A percentile compares a stretch with the other conserved stretches of the same genome.
phyloP scores from a whole-genome alignment of 192 early-diverging fungal species.

The Cladochytrium replicatum region DNA sequence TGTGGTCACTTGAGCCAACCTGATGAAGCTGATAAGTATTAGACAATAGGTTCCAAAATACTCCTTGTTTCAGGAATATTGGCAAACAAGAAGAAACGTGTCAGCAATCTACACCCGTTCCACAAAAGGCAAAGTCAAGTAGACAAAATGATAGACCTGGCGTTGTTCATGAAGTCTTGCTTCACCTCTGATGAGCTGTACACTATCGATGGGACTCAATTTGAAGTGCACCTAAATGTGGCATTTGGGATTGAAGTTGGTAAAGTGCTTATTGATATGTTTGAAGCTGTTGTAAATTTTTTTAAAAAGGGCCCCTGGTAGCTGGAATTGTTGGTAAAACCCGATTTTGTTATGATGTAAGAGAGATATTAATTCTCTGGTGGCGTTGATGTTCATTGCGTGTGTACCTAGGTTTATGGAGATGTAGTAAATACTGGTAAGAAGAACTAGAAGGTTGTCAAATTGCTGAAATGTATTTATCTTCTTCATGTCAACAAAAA shows the following conservation, averaged over 20 bases:
- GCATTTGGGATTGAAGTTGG: constrained; percentile 31
- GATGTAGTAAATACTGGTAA: constrained; percentile 37
- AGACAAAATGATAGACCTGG: not conserved
- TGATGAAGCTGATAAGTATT: not conserved
- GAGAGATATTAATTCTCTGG: not conserved
- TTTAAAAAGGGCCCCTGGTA: constrained; percentile 34
- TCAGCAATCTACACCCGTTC: not conserved
- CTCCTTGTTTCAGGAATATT: constrained; percentile 33
- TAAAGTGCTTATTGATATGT: constrained; percentile 1
- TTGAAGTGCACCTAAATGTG: constrained; percentile 24
- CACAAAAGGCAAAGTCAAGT: not conserved
- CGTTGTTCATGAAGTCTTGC: not conserved
- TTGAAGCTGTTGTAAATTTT: not conserved
- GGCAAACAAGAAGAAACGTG: not conserved
- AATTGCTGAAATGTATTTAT: not conserved
- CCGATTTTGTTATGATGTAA: constrained; percentile 38
- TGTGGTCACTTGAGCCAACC: constrained; percentile 2
- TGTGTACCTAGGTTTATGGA: constrained; percentile 25
- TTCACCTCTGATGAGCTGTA: not conserved
- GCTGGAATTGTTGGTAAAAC: constrained; percentile 41
- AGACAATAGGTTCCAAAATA: constrained; percentile 40
- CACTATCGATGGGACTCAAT: no score
- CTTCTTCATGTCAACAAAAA: constrained; percentile 1
- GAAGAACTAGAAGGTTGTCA: not conserved
- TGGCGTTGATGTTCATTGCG: not conserved